Evolutionary conservation across 2,329 filamentous ascomycete genomes (phyloP).

Genomic region (Pseudogymnoascus sp.): DNA sequence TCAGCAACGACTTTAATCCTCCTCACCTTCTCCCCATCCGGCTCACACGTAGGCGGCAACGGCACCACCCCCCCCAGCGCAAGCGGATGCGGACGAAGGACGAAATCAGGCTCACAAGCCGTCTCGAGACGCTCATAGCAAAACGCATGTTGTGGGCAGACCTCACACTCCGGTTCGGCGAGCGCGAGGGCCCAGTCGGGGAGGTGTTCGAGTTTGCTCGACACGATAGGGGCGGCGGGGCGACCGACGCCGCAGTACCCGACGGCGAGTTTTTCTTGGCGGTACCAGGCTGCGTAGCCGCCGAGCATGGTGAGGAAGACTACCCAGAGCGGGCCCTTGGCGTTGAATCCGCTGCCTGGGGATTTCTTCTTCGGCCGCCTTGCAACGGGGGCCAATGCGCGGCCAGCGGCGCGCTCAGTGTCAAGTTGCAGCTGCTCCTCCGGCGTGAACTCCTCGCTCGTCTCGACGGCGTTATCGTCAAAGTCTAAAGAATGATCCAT

Average conservation of each 20-base stretch:
- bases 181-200: slow-evolving; percentile 64
- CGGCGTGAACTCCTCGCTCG: slow-evolving; percentile 88
- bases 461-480: slow-evolving; percentile 44
- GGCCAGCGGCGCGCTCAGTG: slow-evolving; percentile 53
- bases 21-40: slow-evolving; percentile 84
- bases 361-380: slow-evolving; percentile 34
- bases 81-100: slow-evolving; percentile 75
- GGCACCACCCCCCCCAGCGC: slow-evolving; percentile 73
- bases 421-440: slow-evolving; percentile 77
- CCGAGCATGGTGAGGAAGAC: slow-evolving; percentile 61
- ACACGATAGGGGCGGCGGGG: slow-evolving; percentile 39
- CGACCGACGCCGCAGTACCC: slow-evolving; percentile 87
- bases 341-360: slow-evolving; percentile 38
- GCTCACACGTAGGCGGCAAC: slow-evolving; percentile 83
- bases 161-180: slow-evolving; percentile 74
- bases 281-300: slow-evolving; percentile 72
- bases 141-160: slow-evolving; percentile 81
- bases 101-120: slow-evolving; percentile 77
- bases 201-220: slow-evolving; percentile 48
- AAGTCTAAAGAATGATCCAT: slow-evolving; percentile 28
- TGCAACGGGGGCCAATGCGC: slow-evolving; percentile 38
- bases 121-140: slow-evolving; percentile 73
- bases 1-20: slow-evolving; percentile 82
- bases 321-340: slow-evolving; percentile 60
- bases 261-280: slow-evolving; percentile 91